A percentile compares a stretch with the other conserved stretches of the same genome.
Conservation (phyloP, 805 yeast species). For the Ogataea parapolymorpha region DNA sequence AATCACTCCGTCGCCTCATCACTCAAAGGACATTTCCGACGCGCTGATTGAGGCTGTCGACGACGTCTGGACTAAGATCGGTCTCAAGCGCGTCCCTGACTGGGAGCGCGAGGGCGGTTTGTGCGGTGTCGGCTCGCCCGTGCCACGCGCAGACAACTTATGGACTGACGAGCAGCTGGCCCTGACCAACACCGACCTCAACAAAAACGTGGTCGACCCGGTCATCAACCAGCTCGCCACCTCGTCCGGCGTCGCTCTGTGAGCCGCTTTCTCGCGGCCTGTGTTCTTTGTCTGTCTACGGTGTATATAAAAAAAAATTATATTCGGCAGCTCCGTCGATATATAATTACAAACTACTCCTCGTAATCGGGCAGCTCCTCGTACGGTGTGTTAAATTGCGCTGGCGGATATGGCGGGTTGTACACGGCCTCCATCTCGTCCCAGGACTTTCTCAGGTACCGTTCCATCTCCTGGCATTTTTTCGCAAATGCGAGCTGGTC, state of each 20-base stretch:
- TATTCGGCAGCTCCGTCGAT: not conserved
- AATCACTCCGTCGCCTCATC: slow-evolving; percentile 99
- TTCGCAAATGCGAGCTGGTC: slow-evolving; percentile 29
- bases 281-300: slow-evolving; percentile 6
- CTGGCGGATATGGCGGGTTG: slow-evolving; percentile 29
- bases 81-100: slow-evolving; percentile 68
- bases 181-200: slow-evolving; percentile 60
- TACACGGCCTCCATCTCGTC: slow-evolving; percentile 32
- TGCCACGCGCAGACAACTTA: slow-evolving; percentile 52
- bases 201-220: slow-evolving; percentile 65
- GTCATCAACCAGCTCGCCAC: slow-evolving; percentile 61
- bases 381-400: slow-evolving; percentile 23
- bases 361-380: slow-evolving; percentile 17
- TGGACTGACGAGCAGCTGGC: slow-evolving; percentile 85
- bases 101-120: slow-evolving; percentile 85
- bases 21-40: slow-evolving; percentile 71
- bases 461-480: slow-evolving; percentile 29
- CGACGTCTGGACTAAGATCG: slow-evolving; percentile 70
- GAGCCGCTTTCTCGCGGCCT: slow-evolving; percentile 1
- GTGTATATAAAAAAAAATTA: not conserved
- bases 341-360: not conserved
- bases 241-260: slow-evolving; percentile 57
- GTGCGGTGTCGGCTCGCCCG: slow-evolving; percentile 73
- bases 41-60: slow-evolving; percentile 76
- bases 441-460: slow-evolving; percentile 29